Evolutionary conservation across 495 filamentous ascomycete genomes (phyloP), one percentile per base, ranked within the genome.

Genomic region (Cryomyces minteri): DNA sequence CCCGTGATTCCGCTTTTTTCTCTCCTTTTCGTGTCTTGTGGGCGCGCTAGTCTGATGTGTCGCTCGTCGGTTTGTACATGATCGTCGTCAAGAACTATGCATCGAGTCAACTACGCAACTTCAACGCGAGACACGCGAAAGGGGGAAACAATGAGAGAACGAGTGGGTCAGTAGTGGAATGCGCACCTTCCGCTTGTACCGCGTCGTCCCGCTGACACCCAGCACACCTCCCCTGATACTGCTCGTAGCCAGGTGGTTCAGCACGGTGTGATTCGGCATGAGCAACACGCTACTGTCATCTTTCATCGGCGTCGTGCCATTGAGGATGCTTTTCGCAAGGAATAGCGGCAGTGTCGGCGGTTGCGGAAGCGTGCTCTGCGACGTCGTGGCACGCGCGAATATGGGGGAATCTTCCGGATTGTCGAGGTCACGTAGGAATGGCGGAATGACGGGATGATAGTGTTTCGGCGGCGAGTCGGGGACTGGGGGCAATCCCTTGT

Each of bases 181-280:
- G 18, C 65, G 51, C 66, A 93, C 90, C 79, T 98, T 98, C 59
- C 79, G 79, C 68, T 85, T 88, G 62, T 96, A 96, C 64, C 90
- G 73, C 14, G 92, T 98, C 11, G 90, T 98, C 12, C 85, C 90
- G 57, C 86, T 94, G 4, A 93, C 90, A n/a, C 92, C 90, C 48
- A 98, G 70, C 30, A 96, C 82, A 45, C 84, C 82, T 48, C 93
- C 83, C 63, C 94, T 95, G 62, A 98, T 98, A 62, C 87, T 94
- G 67, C 87, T 94, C 4, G 90, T 98, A n/a, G 88, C 88, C 40
- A 98, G 67, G 60, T 98, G 90, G 52, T 98, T 98, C 51, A 98
- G 64, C 29, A 98, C 85, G 3, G 90, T 94, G 51, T 98, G 90
- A 53, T 96, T 98, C 10, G 90, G 90, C 67, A 94, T 87, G 43